A percentile compares a stretch with the other conserved stretches of the same genome.
phyloP scores from a whole-genome alignment of 2,329 filamentous ascomycete species.

The Aspergillus hortae region DNA sequence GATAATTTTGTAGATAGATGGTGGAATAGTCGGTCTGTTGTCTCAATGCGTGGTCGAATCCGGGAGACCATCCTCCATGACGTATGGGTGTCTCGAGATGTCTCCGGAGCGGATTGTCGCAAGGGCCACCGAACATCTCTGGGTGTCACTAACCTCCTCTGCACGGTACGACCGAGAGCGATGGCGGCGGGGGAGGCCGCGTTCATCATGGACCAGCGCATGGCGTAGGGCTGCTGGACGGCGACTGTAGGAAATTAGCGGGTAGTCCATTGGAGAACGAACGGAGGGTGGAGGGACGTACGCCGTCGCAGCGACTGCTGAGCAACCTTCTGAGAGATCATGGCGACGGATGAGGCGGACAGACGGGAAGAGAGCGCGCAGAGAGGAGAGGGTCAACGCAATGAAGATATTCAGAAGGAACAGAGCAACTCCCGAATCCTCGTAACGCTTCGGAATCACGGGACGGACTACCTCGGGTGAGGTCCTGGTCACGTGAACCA shows the following conservation, averaged over 20 bases:
- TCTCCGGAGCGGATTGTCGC: background rate
- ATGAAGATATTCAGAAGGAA: slow-evolving; percentile 12
- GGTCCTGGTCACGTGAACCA: slow-evolving; percentile 34
- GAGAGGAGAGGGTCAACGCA: slow-evolving; percentile 9
- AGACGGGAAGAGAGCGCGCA: slow-evolving; percentile 2
- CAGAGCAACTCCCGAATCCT: slow-evolving; percentile 17
- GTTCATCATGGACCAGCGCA: slow-evolving; percentile 41
- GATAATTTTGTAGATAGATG: background rate
- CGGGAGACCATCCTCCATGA: slow-evolving; percentile 16
- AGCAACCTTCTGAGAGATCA: slow-evolving; percentile 48
- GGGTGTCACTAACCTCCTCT: slow-evolving; percentile 39
- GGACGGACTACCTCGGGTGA: slow-evolving; percentile 40
- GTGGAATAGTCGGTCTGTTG: background rate
- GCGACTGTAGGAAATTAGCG: slow-evolving; percentile 37
- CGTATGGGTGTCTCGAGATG: slow-evolving; percentile 16
- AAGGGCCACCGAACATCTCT: background rate
- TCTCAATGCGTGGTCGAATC: background rate
- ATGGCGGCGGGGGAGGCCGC: slow-evolving; percentile 43
- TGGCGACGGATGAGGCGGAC: slow-evolving; percentile 21
- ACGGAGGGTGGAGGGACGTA: slow-evolving; percentile 29
- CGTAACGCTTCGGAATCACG: slow-evolving; percentile 35
- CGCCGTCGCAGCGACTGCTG: slow-evolving; percentile 48
- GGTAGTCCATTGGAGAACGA: background rate
- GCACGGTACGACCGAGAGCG: slow-evolving; percentile 40
- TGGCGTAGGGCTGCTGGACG: slow-evolving; percentile 42